Conservation (phyloP, 176 grass and related monocot genomes). For the Tuctoria greenei region DNA sequence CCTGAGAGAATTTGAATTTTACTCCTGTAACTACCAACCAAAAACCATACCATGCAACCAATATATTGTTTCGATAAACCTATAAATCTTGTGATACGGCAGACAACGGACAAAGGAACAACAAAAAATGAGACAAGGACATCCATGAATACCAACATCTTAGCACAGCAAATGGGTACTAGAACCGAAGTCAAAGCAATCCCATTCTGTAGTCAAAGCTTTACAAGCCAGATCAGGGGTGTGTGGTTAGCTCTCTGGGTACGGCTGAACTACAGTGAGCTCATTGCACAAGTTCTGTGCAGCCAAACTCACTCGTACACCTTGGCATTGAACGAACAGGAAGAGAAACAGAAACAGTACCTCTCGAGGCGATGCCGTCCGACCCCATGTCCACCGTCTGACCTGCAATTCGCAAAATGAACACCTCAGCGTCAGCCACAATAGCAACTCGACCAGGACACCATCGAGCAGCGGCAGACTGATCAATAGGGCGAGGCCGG, state of each 20-base stretch:
- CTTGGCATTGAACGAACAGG: neutral
- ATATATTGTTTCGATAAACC: neutral
- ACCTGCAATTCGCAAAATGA: neutral
- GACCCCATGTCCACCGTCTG: constrained; percentile 33
- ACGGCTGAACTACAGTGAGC: neutral
- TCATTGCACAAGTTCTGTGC: neutral
- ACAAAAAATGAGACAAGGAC: neutral
- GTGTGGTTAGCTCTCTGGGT: neutral
- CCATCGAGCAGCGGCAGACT: no score
- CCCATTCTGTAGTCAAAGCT: neutral
- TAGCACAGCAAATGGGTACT: neutral
- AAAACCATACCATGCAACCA: neutral
- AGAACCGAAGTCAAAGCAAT: neutral
- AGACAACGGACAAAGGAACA: neutral
- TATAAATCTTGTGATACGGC: neutral
- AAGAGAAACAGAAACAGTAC: neutral
- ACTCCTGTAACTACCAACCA: neutral
- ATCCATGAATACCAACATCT: neutral
- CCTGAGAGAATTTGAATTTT: neutral
- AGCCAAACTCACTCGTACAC: neutral
- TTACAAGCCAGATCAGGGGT: neutral
- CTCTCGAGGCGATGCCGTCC: constrained; percentile 33
- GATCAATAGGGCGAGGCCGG: no score
- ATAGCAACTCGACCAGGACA: neutral
- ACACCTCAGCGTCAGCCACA: neutral